Conservation (phyloP, 2,329 filamentous ascomycete genomes). For the Raffaelea ambrosiae region DNA sequence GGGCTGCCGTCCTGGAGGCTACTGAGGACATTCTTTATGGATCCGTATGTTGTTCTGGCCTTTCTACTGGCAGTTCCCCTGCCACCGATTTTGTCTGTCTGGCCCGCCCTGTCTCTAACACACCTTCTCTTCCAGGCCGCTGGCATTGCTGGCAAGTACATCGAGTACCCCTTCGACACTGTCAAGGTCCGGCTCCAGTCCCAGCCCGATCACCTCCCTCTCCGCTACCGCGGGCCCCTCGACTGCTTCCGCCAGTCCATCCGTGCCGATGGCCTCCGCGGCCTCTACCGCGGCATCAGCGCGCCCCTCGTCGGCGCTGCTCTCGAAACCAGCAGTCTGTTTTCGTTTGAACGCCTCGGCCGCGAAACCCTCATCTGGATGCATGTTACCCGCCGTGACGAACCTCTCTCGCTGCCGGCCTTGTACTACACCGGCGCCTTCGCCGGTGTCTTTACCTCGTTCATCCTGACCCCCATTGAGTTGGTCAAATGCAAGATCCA, state of each 20-base stretch:
- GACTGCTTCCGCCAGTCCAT: constrained; percentile 92
- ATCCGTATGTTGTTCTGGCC: constrained; percentile 49
- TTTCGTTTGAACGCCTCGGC: constrained; percentile 79
- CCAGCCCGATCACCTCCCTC: constrained; percentile 76
- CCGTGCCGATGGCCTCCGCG: constrained; percentile 65
- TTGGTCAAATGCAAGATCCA: constrained; percentile 99
- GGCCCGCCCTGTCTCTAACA: constrained; percentile 1
- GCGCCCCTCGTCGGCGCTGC: constrained; percentile 87
- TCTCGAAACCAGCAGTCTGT: constrained; percentile 83
- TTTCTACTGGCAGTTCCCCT: not conserved
- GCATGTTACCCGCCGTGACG: constrained; percentile 39
- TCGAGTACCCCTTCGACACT: constrained; percentile 98
- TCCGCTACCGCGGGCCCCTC: constrained; percentile 75
- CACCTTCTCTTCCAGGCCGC: constrained; percentile 48
- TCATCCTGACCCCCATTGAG: constrained; percentile 90
- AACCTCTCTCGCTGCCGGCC: constrained; percentile 63
- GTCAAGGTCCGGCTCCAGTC: constrained; percentile 96
- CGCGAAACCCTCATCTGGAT: constrained; percentile 54
- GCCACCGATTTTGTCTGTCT: not conserved
- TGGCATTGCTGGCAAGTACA: constrained; percentile 85
- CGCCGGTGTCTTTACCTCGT: constrained; percentile 79
- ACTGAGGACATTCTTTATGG: constrained; percentile 83
- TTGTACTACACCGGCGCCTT: constrained; percentile 76
- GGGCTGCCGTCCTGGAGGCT: constrained; percentile 51
- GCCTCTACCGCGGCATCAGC: constrained; percentile 86